Conservation (phyloP, 805 yeast species). For the Ogataea salicorniae region DNA sequence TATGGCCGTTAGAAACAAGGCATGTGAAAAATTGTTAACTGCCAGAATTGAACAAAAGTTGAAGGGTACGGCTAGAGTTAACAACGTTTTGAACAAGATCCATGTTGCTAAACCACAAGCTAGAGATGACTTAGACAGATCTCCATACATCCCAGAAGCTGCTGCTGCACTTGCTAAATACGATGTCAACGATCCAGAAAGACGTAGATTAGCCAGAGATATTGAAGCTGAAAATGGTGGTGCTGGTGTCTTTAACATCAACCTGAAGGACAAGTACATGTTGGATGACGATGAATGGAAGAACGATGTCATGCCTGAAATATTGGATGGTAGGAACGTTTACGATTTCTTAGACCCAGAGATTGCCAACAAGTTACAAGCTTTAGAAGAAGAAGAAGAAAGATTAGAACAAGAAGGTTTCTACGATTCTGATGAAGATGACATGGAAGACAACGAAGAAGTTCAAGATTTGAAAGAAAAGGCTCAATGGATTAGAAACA, state of each 20-base stretch:
- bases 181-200: slow-evolving; percentile 74
- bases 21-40: slow-evolving; percentile 93
- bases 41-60: slow-evolving; percentile 95
- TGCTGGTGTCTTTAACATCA: slow-evolving; percentile 95
- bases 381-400: slow-evolving; percentile 96
- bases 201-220: slow-evolving; percentile 79
- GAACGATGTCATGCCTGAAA: slow-evolving; percentile 94
- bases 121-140: slow-evolving; percentile 81
- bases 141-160: slow-evolving; percentile 78
- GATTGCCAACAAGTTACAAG: slow-evolving; percentile 87
- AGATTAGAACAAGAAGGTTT: slow-evolving; percentile 90
- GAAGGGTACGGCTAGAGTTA: slow-evolving; percentile 86
- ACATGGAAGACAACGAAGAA: slow-evolving; percentile 57
- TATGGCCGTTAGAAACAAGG: slow-evolving; percentile 93
- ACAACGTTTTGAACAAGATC: slow-evolving; percentile 86
- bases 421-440: slow-evolving; percentile 79
- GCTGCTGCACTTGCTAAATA: slow-evolving; percentile 57
- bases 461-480: slow-evolving; percentile 68
- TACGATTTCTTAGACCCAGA: slow-evolving; percentile 97
- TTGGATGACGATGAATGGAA: slow-evolving; percentile 98
- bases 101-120: slow-evolving; percentile 88
- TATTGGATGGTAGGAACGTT: slow-evolving; percentile 92
- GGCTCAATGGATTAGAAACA: slow-evolving; percentile 93
- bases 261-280: slow-evolving; percentile 85
- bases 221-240: slow-evolving; percentile 95